A percentile compares a stretch with the other conserved stretches of the same genome.
Evolutionary conservation across 139 green algal species (phyloP).

Genomic region (Chlamydomonas incerta): DNA sequence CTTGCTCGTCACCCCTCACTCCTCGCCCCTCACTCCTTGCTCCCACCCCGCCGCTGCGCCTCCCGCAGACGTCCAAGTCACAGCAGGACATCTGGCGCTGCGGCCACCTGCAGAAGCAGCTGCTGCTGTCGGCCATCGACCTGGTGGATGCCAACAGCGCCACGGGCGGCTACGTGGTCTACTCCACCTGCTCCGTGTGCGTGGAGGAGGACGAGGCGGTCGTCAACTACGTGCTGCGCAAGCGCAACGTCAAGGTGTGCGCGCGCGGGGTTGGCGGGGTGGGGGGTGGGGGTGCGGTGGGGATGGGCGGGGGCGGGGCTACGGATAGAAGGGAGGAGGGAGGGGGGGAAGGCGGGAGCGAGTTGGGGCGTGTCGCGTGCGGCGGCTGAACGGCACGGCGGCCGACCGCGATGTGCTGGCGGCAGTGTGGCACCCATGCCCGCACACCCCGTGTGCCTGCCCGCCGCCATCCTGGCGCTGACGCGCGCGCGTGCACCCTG

Average conservation of each 20-base stretch:
- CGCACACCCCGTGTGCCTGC: too few relatives aligned
- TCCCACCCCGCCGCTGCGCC: neutral
- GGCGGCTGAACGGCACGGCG: too few relatives aligned
- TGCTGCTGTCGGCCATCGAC: constrained; percentile 98
- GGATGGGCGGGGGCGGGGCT: neutral
- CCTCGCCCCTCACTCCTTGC: neutral
- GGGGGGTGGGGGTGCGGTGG: too few relatives aligned
- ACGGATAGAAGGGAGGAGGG: neutral
- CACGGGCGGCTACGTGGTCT: constrained; percentile 91
- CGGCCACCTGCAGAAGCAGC: constrained; percentile 96
- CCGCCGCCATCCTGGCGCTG: too few relatives aligned
- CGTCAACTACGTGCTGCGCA: constrained; percentile 96
- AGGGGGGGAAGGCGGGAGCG: too few relatives aligned
- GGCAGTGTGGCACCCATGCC: too few relatives aligned
- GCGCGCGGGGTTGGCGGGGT: too few relatives aligned
- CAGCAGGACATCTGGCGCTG: constrained; percentile 91
- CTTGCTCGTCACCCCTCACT: neutral
- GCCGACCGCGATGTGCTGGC: too few relatives aligned
- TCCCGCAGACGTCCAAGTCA: constrained; percentile 47
- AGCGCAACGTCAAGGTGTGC: constrained; percentile 92
- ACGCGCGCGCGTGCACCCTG: too few relatives aligned
- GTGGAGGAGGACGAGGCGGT: constrained; percentile 99
- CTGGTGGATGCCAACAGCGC: constrained; percentile 71
- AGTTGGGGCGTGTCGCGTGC: too few relatives aligned
- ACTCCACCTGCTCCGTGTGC: constrained; percentile 98